Base-by-base conservation (phyloP, 495 filamentous ascomycete genomes). In the Bacidia rubella region DNA sequence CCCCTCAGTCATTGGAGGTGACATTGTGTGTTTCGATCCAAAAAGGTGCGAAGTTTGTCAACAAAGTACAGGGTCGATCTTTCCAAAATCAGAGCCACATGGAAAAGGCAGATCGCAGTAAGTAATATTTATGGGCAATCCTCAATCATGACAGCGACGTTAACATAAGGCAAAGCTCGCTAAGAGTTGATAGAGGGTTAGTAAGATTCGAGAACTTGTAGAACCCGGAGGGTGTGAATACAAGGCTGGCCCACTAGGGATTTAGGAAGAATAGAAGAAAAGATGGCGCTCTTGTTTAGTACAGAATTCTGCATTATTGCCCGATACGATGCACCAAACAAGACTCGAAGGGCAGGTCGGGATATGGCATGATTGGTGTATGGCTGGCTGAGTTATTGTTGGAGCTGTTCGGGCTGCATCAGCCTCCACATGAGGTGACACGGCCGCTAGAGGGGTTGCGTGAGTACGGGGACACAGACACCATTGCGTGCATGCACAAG, bases 1-100 rank as follows among this genome's bases (percentile, higher is more conserved):
- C 15, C 39, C 29, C 27, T 32, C 11, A 19, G 59, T 51, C n/a
- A 57, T 7, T 35, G 29, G n/a, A n/a, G n/a, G 29, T 35, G 29
- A 5, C 29, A 35, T 35, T 15, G 5, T 35, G 7, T 35, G 15
- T 7, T 7, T 35, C 29, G n/a, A n/a, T n/a, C 15, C 29, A 35
- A 35, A 35, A 5, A 35, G 15, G 5, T 15, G 7, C 5, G 15
- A 35, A 35, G 15, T 35, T 35, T 35, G 29, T 35, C 29, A 35
- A 35, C 29, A 5, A 35, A 15, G 15, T 5, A 35, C 29, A 35
- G 29, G 29, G 29, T 7, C 5, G 29, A 35, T 35, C 29, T 35
- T 35, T 35, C 29, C 29, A 15, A 35, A n/a, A 35, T 35, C 15
- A 35, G 29, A 35, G 29, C 29, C 29, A 35, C 29, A 35, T 35